Conservation (phyloP, 768 basidiomycete genomes). For the Lentinula sp. region DNA sequence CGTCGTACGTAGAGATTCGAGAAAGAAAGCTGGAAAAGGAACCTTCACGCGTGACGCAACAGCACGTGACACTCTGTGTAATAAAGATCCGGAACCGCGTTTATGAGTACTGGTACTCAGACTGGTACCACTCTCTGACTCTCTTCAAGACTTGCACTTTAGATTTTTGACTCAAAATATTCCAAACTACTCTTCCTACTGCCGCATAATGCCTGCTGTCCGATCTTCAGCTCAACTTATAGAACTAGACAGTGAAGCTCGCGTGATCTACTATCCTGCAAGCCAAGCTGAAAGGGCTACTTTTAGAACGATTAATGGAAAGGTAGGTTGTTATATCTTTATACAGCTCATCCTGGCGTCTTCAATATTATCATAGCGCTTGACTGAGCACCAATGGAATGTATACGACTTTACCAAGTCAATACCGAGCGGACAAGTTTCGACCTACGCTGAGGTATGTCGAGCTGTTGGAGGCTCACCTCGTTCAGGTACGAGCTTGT, state of each 20-base stretch:
- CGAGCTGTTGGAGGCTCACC: constrained; percentile 52
- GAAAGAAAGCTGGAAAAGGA: neutral
- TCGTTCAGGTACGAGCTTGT: constrained; percentile 44
- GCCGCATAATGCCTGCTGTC: neutral
- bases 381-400: constrained; percentile 53
- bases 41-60: neutral
- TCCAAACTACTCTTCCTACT: neutral
- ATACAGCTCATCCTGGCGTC: neutral
- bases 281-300: constrained; percentile 10
- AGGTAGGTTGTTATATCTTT: constrained; percentile 13
- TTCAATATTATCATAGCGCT: constrained; percentile 23
- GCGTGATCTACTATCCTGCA: constrained; percentile 10
- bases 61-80: neutral
- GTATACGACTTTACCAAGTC: constrained; percentile 49
- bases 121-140: neutral
- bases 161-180: too few species aligned
- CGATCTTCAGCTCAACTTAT: neutral
- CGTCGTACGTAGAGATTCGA: neutral
- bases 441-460: constrained; percentile 52
- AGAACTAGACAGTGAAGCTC: neutral
- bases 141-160: neutral
- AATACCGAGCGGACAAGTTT: constrained; percentile 47
- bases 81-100: neutral
- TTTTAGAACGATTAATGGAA: constrained; percentile 21
- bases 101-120: neutral